Evolutionary conservation across 441 rosid genomes (phyloP).

Genomic region (Aleurites moluccanus): DNA sequence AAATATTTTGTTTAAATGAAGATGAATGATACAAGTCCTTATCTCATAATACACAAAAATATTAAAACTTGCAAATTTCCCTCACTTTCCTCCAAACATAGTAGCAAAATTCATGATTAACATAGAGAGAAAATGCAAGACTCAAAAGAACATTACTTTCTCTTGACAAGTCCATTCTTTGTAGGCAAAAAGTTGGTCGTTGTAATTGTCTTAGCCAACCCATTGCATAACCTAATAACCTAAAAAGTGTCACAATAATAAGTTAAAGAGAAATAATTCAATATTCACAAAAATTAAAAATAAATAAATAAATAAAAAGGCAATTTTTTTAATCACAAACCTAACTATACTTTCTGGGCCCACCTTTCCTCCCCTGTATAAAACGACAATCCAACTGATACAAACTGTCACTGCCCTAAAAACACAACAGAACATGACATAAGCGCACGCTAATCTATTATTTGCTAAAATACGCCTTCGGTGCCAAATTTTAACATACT

Average conservation of each 20-base stretch:
- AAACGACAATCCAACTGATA: constrained; percentile 24
- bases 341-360: not conserved
- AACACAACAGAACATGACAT: not conserved
- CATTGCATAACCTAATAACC: not conserved
- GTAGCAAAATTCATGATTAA: too few relatives aligned
- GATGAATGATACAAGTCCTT: too few relatives aligned
- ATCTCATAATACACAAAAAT: too few relatives aligned
- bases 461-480: constrained; percentile 16
- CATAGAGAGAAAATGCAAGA: too few relatives aligned
- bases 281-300: not conserved
- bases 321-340: not conserved
- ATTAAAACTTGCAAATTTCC: too few relatives aligned
- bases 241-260: not conserved
- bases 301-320: too few relatives aligned
- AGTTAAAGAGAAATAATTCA: not conserved
- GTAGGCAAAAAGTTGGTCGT: not conserved
- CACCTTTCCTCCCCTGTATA: too few relatives aligned
- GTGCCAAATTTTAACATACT: not conserved
- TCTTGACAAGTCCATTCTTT: not conserved
- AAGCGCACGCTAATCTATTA: not conserved
- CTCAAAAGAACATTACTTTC: not conserved
- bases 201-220: not conserved
- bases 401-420: constrained; percentile 4
- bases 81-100: too few relatives aligned
- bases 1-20: too few relatives aligned